Conservation (phyloP, 1,139 yeast species). For the Scheffersomyces parashehatae region DNA sequence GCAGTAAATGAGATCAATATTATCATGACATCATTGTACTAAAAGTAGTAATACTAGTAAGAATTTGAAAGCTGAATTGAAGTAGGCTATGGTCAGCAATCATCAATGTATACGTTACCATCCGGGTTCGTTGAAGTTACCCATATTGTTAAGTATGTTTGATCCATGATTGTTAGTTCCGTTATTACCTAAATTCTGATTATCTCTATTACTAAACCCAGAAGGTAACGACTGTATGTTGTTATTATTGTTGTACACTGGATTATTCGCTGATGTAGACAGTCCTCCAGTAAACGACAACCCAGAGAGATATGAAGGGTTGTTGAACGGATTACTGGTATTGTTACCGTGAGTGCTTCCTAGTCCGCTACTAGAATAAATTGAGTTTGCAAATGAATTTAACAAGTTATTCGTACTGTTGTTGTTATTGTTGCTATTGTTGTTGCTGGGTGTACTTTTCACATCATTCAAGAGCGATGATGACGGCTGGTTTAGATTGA, state of each 20-base stretch:
- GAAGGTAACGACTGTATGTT: not conserved
- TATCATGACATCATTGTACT: too few relatives aligned
- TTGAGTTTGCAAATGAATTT: not conserved
- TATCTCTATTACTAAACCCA: not conserved
- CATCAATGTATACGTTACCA: constrained; percentile 3
- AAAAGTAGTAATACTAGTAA: too few relatives aligned
- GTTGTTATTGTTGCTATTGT: not conserved
- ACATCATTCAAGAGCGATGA: constrained; percentile 3
- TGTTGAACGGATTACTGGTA: constrained; percentile 5
- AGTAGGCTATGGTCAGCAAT: too few relatives aligned
- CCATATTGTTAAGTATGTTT: constrained; percentile 8
- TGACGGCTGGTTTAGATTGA: constrained; percentile 4
- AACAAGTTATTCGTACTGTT: not conserved
- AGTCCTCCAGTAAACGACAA: constrained; percentile 2
- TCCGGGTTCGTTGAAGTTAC: constrained; percentile 8
- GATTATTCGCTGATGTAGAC: not conserved
- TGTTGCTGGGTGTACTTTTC: constrained; percentile 1
- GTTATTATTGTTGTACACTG: not conserved
- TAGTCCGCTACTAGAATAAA: not conserved
- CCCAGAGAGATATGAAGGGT: constrained; percentile 8
- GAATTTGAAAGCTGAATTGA: too few relatives aligned
- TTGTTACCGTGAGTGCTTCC: not conserved
- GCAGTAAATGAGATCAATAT: too few relatives aligned
- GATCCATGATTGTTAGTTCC: too few relatives aligned
- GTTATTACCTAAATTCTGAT: constrained; percentile 1